Percentiles rank a stretch among this genome's conserved stretches.
Evolutionary conservation across 1,284 basidiomycete genomes (phyloP).

Genomic region (Ustilago esculenta): DNA sequence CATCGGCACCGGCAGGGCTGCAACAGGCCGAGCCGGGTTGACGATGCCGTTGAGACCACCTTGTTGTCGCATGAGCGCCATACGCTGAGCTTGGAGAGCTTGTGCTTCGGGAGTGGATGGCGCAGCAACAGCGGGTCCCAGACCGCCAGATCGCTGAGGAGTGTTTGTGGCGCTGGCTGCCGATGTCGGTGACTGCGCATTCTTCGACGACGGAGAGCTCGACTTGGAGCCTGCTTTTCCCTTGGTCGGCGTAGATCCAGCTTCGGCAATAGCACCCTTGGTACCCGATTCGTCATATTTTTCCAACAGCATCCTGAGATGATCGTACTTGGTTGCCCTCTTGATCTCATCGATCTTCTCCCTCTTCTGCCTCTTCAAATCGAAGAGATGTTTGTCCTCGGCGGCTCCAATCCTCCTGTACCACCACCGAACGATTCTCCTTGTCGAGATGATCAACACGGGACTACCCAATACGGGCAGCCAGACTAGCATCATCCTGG

Average conservation of each 20-base stretch:
- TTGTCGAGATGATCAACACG: constrained; percentile 75
- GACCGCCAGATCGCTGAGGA: constrained; percentile 5
- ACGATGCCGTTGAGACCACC: constrained; percentile 10
- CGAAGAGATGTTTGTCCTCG: constrained; percentile 84
- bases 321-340: constrained; percentile 94
- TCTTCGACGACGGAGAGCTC: constrained; percentile 16
- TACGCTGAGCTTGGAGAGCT: constrained; percentile 38
- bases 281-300: constrained; percentile 79
- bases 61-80: constrained; percentile 46
- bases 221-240: constrained; percentile 13
- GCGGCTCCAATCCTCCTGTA: constrained; percentile 83
- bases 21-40: constrained; percentile 3
- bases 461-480: constrained; percentile 39
- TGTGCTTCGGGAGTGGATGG: constrained; percentile 25
- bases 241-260: constrained; percentile 22
- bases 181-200: constrained; percentile 3
- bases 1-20: constrained; percentile 9
- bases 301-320: constrained; percentile 87
- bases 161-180: constrained; percentile 6
- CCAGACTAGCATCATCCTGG: constrained; percentile 28
- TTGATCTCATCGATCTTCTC: constrained; percentile 95
- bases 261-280: constrained; percentile 7
- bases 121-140: too few species aligned
- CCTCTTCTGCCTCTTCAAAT: constrained; percentile 80
- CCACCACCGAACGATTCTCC: constrained; percentile 85